Evolutionary conservation across 805 yeast genomes (phyloP), one percentile per base, ranked within the genome.

Genomic region (Sungouiella thailandica): DNA sequence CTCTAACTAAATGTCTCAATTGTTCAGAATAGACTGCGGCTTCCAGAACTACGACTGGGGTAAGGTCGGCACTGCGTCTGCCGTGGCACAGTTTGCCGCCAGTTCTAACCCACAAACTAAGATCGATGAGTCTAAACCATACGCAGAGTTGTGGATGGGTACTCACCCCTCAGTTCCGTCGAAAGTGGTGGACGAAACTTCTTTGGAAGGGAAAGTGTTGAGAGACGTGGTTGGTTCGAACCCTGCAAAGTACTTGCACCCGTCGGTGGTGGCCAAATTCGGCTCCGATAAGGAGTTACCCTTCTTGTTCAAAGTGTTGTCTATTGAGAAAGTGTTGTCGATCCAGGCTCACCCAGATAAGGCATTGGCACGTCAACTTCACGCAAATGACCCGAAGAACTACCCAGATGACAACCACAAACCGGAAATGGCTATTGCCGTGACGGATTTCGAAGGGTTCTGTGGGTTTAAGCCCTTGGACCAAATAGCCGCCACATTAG

Each of bases 91-190:
- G 55, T 90, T 78, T 56, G 94, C 95, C 28, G 70, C 80, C 24
- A 67, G 70, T 32, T 78, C 94, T 28, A 80, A 83, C 59, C 74
- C 85, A 2, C 28, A 47, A 9, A 67, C 85, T 34, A 53, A 52
- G 13, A 73, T 88, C 35, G 86, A 83, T 45, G 89, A 82, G 50
- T 34, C 69, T 24, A 76, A 79, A 53, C 97, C 98, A 8, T 93
- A 93, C 55, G 98, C 98, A 12, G 98, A 93, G 60, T 70, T 93
- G 47, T 93, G 98, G 98, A 93, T 93, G 98, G 98, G 98, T 25
- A 88, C 97, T 17, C 98, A 93, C 57, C 90, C 95, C 34, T 83
- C 83, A 29, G 88, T 83, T 9, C 96, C 97, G 18, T 82, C 96
- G 13, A 62, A 61, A 30, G 72, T 75, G 31, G 70, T 72, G 17